Evolutionary conservation across 306 rosid species (phyloP).

Genomic region (Dryas octopetala): DNA sequence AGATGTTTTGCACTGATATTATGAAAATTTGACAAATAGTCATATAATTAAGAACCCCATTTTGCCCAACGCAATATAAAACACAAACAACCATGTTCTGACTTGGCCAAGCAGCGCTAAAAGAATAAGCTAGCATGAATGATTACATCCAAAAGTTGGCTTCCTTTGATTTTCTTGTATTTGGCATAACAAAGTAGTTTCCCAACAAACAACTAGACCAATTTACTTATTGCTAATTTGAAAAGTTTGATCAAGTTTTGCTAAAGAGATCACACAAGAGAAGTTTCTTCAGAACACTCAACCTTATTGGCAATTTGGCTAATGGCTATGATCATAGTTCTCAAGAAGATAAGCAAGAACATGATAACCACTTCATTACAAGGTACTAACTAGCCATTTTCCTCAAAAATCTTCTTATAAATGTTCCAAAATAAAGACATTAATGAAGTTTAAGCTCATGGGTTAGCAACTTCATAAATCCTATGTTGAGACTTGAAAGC

Average conservation of each 20-base stretch:
- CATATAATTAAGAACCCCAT: background rate
- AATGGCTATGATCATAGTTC: background rate
- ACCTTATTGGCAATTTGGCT: background rate
- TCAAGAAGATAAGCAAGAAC: slow-evolving; percentile 12
- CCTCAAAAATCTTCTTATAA: no score
- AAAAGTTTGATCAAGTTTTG: background rate
- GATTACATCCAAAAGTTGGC: background rate
- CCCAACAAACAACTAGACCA: background rate
- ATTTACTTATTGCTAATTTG: background rate
- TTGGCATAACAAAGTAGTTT: background rate
- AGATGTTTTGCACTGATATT: slow-evolving; percentile 3
- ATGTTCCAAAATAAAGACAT: no score
- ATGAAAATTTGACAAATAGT: background rate
- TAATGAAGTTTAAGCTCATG: background rate
- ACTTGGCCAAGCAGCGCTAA: no score
- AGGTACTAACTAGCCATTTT: background rate
- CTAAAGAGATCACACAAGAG: background rate
- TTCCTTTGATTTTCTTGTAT: background rate
- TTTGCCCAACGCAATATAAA: background rate
- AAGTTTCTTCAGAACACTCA: background rate
- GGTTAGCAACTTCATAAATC: background rate
- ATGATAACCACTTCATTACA: background rate
- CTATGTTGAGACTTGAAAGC: background rate
- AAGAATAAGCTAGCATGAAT: no score
- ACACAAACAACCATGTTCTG: background rate